Conservation (phyloP, 2,329 filamentous ascomycete species). For the Paraconiothyrium brasiliense region DNA sequence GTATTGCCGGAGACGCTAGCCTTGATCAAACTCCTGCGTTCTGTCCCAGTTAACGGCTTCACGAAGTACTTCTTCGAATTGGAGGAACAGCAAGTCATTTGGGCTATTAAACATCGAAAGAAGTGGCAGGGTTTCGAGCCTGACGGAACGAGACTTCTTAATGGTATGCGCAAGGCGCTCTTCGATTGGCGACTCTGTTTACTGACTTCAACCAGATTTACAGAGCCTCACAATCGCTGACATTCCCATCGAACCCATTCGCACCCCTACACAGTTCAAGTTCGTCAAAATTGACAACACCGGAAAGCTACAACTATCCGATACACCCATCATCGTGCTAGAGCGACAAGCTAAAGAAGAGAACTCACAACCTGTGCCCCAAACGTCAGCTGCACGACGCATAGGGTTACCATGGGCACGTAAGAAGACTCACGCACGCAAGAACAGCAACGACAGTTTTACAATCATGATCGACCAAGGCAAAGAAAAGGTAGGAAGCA, state of each 20-base stretch:
- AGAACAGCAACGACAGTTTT: slow-evolving; percentile 29
- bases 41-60: slow-evolving; percentile 32
- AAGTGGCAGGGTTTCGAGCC: slow-evolving; percentile 36
- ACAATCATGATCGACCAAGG: slow-evolving; percentile 26
- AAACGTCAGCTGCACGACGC: slow-evolving; percentile 9
- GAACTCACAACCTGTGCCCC: background rate
- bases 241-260: slow-evolving; percentile 26
- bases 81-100: slow-evolving; percentile 29
- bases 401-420: slow-evolving; percentile 16
- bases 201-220: slow-evolving; percentile 28
- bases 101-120: slow-evolving; percentile 34
- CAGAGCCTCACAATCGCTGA: slow-evolving; percentile 26
- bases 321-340: slow-evolving; percentile 21
- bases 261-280: slow-evolving; percentile 27
- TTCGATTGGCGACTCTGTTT: background rate
- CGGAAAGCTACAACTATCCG: slow-evolving; percentile 20
- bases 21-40: slow-evolving; percentile 29
- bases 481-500: slow-evolving; percentile 20
- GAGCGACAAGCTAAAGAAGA: slow-evolving; percentile 16
- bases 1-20: slow-evolving; percentile 30
- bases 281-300: slow-evolving; percentile 23
- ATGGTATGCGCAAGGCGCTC: slow-evolving; percentile 21
- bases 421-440: slow-evolving; percentile 18
- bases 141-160: slow-evolving; percentile 30
- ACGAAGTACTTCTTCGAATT: slow-evolving; percentile 36